Evolutionary conservation across 306 rosid species (phyloP).

Genomic region (Prosopis cineraria): DNA sequence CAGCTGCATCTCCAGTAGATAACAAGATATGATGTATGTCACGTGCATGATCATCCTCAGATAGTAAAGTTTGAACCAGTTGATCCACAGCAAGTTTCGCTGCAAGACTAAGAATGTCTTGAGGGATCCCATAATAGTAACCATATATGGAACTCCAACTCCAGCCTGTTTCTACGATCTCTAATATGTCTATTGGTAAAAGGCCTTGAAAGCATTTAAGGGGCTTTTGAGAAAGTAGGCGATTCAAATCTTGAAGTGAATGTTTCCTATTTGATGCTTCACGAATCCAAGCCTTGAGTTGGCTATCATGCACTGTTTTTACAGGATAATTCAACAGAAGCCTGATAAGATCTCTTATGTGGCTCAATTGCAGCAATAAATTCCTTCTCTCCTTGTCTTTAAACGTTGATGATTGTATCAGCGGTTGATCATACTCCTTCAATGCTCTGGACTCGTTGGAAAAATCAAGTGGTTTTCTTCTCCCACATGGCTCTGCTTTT

Average conservation of each 20-base stretch:
- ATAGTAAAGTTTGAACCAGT: slow-evolving; percentile 11
- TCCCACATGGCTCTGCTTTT: too few species aligned
- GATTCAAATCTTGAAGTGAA: not conserved
- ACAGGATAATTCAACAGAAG: not conserved
- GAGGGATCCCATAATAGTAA: not conserved
- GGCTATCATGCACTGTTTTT: not conserved
- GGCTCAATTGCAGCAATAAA: not conserved
- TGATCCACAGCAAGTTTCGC: slow-evolving; percentile 29
- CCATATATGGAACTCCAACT: not conserved
- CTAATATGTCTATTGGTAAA: slow-evolving; percentile 2
- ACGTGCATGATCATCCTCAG: not conserved
- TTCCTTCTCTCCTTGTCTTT: not conserved
- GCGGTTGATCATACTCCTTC: not conserved
- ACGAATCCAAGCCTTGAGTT: not conserved
- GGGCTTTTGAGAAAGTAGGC: not conserved
- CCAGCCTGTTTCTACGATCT: not conserved
- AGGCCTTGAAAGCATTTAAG: not conserved
- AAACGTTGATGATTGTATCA: not conserved
- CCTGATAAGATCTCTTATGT: not conserved
- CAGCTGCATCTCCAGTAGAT: not conserved
- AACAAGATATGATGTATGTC: not conserved
- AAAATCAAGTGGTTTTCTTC: too few species aligned
- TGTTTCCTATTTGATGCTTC: too few species aligned
- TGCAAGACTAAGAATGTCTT: slow-evolving; percentile 1
- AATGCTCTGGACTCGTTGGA: not conserved